Conservation (phyloP, 108 stramenopile species). For the Nannochloropsis salina region DNA sequence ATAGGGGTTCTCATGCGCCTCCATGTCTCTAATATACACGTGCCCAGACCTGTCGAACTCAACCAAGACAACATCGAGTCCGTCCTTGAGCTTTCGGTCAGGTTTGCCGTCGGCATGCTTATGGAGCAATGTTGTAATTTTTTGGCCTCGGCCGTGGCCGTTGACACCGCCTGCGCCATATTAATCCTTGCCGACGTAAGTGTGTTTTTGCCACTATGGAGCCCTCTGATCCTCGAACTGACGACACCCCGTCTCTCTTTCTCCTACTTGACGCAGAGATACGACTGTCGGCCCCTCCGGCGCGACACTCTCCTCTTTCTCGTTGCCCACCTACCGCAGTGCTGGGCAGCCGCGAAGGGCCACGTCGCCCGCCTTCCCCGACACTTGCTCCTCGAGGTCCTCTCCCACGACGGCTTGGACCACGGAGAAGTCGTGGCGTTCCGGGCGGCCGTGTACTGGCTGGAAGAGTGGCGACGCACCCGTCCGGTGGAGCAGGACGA, state of each 20-base stretch:
- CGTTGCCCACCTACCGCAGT: not conserved
- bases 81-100: not conserved
- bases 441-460: not conserved
- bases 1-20: too few species aligned
- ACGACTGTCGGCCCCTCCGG: constrained; percentile 3
- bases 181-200: constrained; percentile 3
- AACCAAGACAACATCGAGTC: constrained; percentile 1
- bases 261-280: not conserved
- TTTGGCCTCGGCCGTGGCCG: not conserved
- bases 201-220: not conserved
- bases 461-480: constrained; percentile 19
- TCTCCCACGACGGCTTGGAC: not conserved
- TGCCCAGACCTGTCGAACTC: not conserved
- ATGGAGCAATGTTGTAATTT: not conserved
- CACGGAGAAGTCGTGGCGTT: not conserved
- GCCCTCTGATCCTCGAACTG: too few species aligned
- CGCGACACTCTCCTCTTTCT: not conserved
- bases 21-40: not conserved
- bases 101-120: not conserved
- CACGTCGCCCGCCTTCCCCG: not conserved
- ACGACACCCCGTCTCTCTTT: not conserved
- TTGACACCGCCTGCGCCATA: not conserved
- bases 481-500: constrained; percentile 14
- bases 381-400: not conserved
- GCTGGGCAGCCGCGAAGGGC: not conserved